Evolutionary conservation across 2,329 filamentous ascomycete genomes (phyloP).

Genomic region (Botrytis byssoidea): DNA sequence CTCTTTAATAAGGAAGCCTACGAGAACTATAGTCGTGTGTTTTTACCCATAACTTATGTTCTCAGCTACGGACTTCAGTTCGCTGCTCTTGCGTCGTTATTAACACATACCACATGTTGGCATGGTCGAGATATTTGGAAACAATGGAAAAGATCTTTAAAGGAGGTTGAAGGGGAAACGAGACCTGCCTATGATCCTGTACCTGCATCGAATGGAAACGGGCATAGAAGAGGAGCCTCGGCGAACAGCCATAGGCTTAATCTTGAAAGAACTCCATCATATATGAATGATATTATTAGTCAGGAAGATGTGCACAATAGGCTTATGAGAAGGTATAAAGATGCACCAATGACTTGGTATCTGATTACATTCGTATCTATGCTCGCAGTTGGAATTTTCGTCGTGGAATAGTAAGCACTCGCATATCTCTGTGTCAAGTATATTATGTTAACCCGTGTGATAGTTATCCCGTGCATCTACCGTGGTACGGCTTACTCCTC

Average conservation of each 20-base stretch:
- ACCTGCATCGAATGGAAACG: slow-evolving; percentile 20
- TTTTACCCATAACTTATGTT: slow-evolving; percentile 82
- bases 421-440: neutral
- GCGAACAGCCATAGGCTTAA: slow-evolving; percentile 22
- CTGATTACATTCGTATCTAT: slow-evolving; percentile 71
- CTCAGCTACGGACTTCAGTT: slow-evolving; percentile 86
- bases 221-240: slow-evolving; percentile 15
- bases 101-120: slow-evolving; percentile 82
- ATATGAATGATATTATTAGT: slow-evolving; percentile 54
- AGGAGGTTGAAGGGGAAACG: slow-evolving; percentile 56
- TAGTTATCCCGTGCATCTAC: slow-evolving; percentile 75
- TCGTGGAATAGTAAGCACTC: slow-evolving; percentile 72
- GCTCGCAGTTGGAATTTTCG: slow-evolving; percentile 76
- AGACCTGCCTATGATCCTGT: slow-evolving; percentile 56
- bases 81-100: slow-evolving; percentile 72
- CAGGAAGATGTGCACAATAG: slow-evolving; percentile 82
- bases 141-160: slow-evolving; percentile 69
- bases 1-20: slow-evolving; percentile 77
- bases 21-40: slow-evolving; percentile 77
- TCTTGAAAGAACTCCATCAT: slow-evolving; percentile 43
- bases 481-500: slow-evolving; percentile 82
- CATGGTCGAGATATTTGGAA: slow-evolving; percentile 79
- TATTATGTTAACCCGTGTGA: neutral
- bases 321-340: slow-evolving; percentile 78
- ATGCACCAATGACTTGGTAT: slow-evolving; percentile 82